Base-by-base conservation (phyloP, 768 basidiomycete species). In the Mycena olivaceomarginata region DNA sequence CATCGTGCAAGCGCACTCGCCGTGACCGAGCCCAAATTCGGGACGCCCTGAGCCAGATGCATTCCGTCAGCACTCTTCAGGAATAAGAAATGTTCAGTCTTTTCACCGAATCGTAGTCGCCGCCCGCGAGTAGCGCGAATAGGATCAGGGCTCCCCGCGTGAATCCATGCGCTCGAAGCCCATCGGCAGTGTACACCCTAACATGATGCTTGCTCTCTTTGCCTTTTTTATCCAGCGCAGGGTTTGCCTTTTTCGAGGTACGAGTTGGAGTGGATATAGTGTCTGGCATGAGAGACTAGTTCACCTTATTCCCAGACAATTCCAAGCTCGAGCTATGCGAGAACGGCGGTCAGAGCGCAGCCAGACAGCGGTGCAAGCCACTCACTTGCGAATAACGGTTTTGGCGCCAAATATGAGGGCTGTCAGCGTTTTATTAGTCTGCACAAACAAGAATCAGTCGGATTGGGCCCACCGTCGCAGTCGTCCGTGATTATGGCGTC, bases 61-160 rank as follows among this genome's bases (percentile, higher is more conserved):
- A 22, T n/a, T 22, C 53, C 56, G 40, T 40, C 22, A 60, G 43
- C 18, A n/a, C 18, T 39, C 11, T 39, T 40, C 20, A 18, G 40
- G n/a, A 31, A 40, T 6, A 67, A 56, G 12, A 18, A 37, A 25
- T 25, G 25, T 25, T 25, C 22, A 37, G 22, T 37, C 20, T 82
- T 59, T 89, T 88, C 13, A 84, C 89, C 12, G 87, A 85, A 66
- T 92, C 88, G 77, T 95, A 96, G 82, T 96, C 95, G 4, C 94
- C 95, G 0, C 95, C 95, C 12, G 90, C 88, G 22, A 95, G 85
- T 6, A 95, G 87, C 5, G 91, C 94, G 20, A 95, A 91, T 15
- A 95, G 87, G 67, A 94, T 89, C 72, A 93, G 87, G 6, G 92
- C 93, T 39, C 89, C 83, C 73, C 40, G 93, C 89, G 80, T 94